Base-by-base conservation (phyloP, 1,284 basidiomycete species). In the Sparassis latifolia region DNA sequence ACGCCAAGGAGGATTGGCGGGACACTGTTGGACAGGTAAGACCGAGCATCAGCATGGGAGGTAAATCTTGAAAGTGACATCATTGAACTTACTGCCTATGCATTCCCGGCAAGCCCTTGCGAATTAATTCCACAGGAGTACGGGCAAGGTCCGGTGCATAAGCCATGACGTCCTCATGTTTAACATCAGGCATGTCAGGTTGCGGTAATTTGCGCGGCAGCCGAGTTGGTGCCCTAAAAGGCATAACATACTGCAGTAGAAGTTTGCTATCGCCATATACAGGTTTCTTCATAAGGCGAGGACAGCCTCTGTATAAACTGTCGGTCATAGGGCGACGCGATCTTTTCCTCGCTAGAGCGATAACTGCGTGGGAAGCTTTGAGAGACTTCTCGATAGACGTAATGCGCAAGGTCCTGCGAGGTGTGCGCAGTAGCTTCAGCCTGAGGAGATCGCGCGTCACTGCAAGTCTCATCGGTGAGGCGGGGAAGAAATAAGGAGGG, bases 1-100 rank as follows among this genome's bases (percentile, higher is more conserved):
- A 58, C 27, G 28, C 44, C 42, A 31, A 52, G 37, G 41, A 44
- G 56, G 12, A 55, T 45, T 27, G 50, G 52, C 31, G 58, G 29
- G 5, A 44, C 12, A 31, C 57, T 60, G 39, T 1, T 7, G 33
- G 27, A 45, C 10, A 42, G 2, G 6, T 31, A 37, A 10, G 28
- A n/a, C 35, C 7, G 6, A 42, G 20, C 10, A 44, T 28, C 3
- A 20, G 20, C 5, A 45, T 32, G 30, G 31, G 12, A 35, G 28
- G 30, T 9, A 7, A 33, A 10, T 39, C 2, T n/a, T 2, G 10
- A 12, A 41, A 29, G 33, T 27, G 12, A 51, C 7, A 32, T 30
- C 28, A 41, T 12, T n/a, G 35, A 42, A 47, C 38, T n/a, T 43
- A 53, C 54, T 31, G 42, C 30, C 10, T 27, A 4, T 20, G 43